phyloP scores from a whole-genome alignment of 1,139 yeast genomes.

The Hansenula lynferdii region DNA sequence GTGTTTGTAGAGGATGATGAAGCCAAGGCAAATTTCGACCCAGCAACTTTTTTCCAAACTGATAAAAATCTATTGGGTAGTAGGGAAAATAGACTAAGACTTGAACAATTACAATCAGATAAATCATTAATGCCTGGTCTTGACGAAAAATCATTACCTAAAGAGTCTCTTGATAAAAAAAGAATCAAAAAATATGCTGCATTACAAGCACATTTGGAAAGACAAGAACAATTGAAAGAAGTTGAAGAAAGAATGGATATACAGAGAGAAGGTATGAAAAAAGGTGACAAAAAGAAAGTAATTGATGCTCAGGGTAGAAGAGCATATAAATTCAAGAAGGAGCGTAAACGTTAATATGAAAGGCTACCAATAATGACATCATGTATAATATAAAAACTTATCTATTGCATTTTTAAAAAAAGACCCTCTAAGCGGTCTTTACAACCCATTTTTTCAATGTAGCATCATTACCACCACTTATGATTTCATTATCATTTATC shows the following conservation, averaged over 20 bases:
- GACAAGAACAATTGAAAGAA: constrained; percentile 59
- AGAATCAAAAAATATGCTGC: constrained; percentile 54
- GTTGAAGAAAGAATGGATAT: constrained; percentile 71
- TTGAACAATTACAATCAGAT: constrained; percentile 46
- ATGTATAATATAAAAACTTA: too few species aligned
- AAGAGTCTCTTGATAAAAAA: constrained; percentile 45
- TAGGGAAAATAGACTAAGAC: constrained; percentile 68
- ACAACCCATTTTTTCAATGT: constrained; percentile 72
- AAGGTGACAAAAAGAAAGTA: constrained; percentile 79
- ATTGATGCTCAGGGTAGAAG: constrained; percentile 59
- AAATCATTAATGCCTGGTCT: constrained; percentile 28
- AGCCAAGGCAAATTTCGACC: constrained; percentile 53
- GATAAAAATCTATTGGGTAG: constrained; percentile 56
- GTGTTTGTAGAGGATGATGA: constrained; percentile 71
- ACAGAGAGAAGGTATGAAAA: constrained; percentile 85
- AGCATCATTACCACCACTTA: constrained; percentile 80
- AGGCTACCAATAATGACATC: too few species aligned
- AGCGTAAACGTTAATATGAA: constrained; percentile 74
- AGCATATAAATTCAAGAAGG: constrained; percentile 82
- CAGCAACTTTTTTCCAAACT: constrained; percentile 66
- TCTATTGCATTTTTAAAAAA: not conserved
- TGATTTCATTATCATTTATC: constrained; percentile 45
- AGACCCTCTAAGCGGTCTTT: constrained; percentile 2
- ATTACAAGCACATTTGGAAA: constrained; percentile 55
- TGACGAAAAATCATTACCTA: constrained; percentile 24